Evolutionary conservation across 306 rosid genomes (phyloP).

Genomic region (Datisca glomerata): DNA sequence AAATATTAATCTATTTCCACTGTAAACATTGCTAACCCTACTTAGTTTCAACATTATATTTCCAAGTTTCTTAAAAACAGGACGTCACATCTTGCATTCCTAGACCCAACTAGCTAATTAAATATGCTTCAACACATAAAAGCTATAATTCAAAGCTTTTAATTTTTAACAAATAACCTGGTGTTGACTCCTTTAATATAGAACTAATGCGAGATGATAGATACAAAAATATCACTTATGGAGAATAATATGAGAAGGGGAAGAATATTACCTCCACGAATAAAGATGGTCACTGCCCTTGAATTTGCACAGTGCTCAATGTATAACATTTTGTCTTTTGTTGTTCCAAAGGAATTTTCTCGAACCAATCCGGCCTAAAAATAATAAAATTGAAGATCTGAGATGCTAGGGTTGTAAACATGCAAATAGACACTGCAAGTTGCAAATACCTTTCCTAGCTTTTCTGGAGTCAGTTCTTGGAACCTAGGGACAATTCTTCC

Average conservation of each 20-base stretch:
- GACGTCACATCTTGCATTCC: no score
- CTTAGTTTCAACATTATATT: no score
- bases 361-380: slow-evolving; percentile 87
- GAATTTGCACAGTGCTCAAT: slow-evolving; percentile 98
- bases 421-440: neutral
- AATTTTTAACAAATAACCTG: no score
- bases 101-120: no score
- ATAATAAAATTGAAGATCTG: slow-evolving; percentile 4
- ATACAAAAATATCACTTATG: neutral
- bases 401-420: neutral
- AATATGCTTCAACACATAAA: no score
- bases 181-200: no score
- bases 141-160: no score
- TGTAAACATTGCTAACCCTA: no score
- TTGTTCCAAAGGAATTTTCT: slow-evolving; percentile 89
- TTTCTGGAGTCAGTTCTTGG: slow-evolving; percentile 85
- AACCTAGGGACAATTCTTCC: slow-evolving; percentile 99
- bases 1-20: no score
- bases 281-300: slow-evolving; percentile 80
- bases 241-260: neutral
- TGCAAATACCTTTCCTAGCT: slow-evolving; percentile 71
- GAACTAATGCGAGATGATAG: no score
- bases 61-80: no score
- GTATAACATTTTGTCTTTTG: slow-evolving; percentile 94
- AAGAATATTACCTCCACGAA: slow-evolving; percentile 65